Percentiles rank a stretch among this genome's conserved stretches.
Conservation (phyloP, 2,329 filamentous ascomycete species). For the Aspergillus nomiae region DNA sequence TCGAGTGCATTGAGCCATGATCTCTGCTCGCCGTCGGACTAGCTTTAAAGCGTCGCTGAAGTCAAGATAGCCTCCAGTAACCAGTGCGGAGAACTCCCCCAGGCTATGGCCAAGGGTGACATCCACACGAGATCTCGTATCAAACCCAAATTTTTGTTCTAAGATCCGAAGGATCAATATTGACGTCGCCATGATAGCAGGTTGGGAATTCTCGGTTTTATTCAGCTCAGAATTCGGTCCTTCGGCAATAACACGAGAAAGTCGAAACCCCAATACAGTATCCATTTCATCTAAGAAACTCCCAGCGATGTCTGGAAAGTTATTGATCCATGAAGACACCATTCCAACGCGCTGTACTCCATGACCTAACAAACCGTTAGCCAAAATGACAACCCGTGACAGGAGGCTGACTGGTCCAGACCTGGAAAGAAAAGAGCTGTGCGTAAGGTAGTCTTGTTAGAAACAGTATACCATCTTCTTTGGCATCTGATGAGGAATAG, state of each 20-base stretch:
- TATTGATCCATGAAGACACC: conserved; percentile 80
- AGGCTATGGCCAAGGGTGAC: conserved; percentile 87
- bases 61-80: conserved; percentile 76
- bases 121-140: conserved; percentile 69
- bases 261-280: conserved; percentile 68
- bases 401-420: conserved; percentile 18
- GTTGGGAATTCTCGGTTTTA: conserved; percentile 83
- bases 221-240: conserved; percentile 78
- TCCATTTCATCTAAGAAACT: conserved; percentile 87
- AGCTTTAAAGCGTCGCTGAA: conserved; percentile 78
- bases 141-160: conserved; percentile 81
- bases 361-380: conserved; percentile 62
- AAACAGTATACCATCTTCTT: conserved; percentile 7
- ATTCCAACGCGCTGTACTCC: conserved; percentile 89
- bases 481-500: not conserved
- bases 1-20: conserved; percentile 77
- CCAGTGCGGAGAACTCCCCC: conserved; percentile 89
- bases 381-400: not conserved
- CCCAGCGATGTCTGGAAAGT: conserved; percentile 75
- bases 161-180: conserved; percentile 86
- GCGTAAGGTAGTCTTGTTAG: conserved; percentile 28
- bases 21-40: conserved; percentile 74
- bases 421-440: conserved; percentile 54
- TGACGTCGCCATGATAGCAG: conserved; percentile 93
- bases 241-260: conserved; percentile 76